Evolutionary conservation across 495 filamentous ascomycete genomes (phyloP).

Genomic region (Xylaria bambusicola): DNA sequence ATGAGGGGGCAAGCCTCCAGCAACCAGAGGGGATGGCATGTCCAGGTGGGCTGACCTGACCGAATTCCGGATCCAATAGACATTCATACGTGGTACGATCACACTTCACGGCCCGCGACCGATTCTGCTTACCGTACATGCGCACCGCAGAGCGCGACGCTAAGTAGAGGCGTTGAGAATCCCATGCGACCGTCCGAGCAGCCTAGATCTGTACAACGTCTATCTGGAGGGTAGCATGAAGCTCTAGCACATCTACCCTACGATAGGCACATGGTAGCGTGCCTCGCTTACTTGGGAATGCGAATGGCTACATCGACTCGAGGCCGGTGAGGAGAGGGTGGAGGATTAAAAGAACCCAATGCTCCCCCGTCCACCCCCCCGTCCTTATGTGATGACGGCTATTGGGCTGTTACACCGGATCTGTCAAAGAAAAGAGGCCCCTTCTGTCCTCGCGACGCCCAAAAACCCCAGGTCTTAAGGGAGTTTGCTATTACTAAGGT

Average conservation of each 20-base stretch:
- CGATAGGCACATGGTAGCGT: not conserved
- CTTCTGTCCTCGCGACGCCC: conserved; percentile 1
- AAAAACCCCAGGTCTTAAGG: conserved; percentile 16
- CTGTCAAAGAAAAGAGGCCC: not conserved
- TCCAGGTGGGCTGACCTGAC: not conserved
- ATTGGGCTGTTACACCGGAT: conserved; percentile 4
- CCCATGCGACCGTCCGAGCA: not conserved
- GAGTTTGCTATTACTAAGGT: conserved; percentile 7
- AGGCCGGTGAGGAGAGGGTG: not conserved
- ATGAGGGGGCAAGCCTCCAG: not conserved
- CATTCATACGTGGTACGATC: not conserved
- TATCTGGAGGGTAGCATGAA: conserved; percentile 5
- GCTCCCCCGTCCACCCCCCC: not conserved
- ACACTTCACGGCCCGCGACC: conserved; percentile 6
- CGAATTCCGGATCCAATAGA: conserved; percentile 7
- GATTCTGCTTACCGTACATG: conserved; percentile 7
- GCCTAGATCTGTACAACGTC: conserved; percentile 12
- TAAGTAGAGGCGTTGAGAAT: not conserved
- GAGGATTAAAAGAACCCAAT: conserved; percentile 1
- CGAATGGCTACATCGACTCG: not conserved
- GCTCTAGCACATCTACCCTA: not conserved
- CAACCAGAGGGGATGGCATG: not conserved
- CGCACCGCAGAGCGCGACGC: not conserved
- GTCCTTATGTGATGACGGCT: conserved; percentile 9
- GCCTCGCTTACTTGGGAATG: not conserved